Percentiles rank a stretch among this genome's conserved stretches.
Conservation (phyloP, 2,329 filamentous ascomycete species). For the Emmonsiellopsis sp. region DNA sequence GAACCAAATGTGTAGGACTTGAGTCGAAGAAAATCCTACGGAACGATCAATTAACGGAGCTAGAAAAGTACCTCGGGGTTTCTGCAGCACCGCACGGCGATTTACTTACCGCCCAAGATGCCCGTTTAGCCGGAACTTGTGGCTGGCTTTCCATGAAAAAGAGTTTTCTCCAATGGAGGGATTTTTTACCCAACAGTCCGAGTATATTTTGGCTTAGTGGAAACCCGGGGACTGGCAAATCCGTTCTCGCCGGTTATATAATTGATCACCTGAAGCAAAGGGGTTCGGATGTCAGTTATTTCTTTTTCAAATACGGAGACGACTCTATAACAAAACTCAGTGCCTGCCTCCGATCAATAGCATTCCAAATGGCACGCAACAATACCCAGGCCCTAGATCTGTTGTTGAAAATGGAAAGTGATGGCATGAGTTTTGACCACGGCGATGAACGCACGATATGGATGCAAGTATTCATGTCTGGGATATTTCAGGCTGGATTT, state of each 20-base stretch:
- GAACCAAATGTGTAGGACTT: background rate
- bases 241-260: slow-evolving; percentile 20
- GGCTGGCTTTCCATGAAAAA: slow-evolving; percentile 11
- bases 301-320: slow-evolving; percentile 27
- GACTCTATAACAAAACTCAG: slow-evolving; percentile 16
- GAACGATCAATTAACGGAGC: slow-evolving; percentile 2
- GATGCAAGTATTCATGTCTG: slow-evolving; percentile 9
- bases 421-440: background rate
- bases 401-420: background rate
- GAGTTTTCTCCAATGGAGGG: slow-evolving; percentile 7
- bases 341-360: slow-evolving; percentile 20
- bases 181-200: background rate
- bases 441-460: slow-evolving; percentile 9
- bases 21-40: slow-evolving; percentile 9
- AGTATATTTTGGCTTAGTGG: slow-evolving; percentile 22
- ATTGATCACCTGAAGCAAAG: slow-evolving; percentile 15
- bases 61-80: slow-evolving; percentile 12
- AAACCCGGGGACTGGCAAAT: slow-evolving; percentile 25
- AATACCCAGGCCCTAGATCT: slow-evolving; percentile 2
- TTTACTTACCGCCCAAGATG: slow-evolving; percentile 5
- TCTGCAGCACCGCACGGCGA: slow-evolving; percentile 11
- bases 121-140: slow-evolving; percentile 13
- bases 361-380: slow-evolving; percentile 25
- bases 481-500: slow-evolving; percentile 6
- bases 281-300: slow-evolving; percentile 18